A percentile compares a stretch with the other conserved stretches of the same genome.
phyloP scores from a whole-genome alignment of 2,329 filamentous ascomycete species.

The Kalmusia sp. region DNA sequence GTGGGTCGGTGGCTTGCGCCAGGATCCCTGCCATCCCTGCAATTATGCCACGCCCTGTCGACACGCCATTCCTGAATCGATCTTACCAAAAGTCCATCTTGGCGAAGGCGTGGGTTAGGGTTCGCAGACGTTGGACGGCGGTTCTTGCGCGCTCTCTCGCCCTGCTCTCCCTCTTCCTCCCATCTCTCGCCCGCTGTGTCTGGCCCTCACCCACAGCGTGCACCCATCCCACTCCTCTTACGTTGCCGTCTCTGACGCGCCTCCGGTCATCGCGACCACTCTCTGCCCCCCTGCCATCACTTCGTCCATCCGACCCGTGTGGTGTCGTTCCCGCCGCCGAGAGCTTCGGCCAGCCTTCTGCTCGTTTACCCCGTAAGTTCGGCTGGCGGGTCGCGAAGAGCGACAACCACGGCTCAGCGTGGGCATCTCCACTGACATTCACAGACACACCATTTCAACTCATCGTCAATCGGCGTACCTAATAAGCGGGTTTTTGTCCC shows the following conservation, averaged over 20 bases:
- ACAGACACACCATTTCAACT: background rate
- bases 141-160: slow-evolving; percentile 6
- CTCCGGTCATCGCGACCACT: background rate
- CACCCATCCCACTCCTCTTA: background rate
- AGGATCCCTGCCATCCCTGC: background rate
- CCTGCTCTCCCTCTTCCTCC: slow-evolving; percentile 5
- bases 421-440: background rate
- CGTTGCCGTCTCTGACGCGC: background rate
- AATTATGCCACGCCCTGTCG: slow-evolving; percentile 1
- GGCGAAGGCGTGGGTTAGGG: slow-evolving; percentile 1
- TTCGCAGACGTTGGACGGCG: slow-evolving; percentile 6
- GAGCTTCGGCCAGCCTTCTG: background rate
- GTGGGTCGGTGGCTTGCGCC: slow-evolving; percentile 1
- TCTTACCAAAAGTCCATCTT: slow-evolving; percentile 7
- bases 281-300: slow-evolving; percentile 1
- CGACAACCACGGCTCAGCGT: background rate
- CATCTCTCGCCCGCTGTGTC: background rate
- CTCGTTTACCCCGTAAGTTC: slow-evolving; percentile 8
- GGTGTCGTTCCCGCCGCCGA: slow-evolving; percentile 28
- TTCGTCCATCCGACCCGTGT: slow-evolving; percentile 21
- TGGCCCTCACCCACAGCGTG: background rate
- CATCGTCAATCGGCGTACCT: background rate
- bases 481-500: background rate
- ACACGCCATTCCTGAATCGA: slow-evolving; percentile 7
- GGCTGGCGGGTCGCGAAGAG: background rate